Base-by-base conservation (phyloP, 2,329 filamentous ascomycete genomes). In the Plenodomus tracheiphilus region DNA sequence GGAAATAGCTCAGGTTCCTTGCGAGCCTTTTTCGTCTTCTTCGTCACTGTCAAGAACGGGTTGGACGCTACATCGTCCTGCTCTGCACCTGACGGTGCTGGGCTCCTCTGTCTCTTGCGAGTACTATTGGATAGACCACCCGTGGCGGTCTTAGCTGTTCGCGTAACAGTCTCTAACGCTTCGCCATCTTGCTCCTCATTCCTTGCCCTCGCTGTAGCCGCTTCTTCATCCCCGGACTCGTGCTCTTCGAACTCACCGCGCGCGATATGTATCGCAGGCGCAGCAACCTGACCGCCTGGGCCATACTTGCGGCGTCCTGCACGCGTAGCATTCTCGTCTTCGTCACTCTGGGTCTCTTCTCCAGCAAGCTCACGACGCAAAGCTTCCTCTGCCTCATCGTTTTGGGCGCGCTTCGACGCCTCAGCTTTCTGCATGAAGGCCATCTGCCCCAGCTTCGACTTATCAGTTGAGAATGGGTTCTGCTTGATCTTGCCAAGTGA, bases 401-500 rank as follows among this genome's bases (percentile, higher is more conserved):
- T 97, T 48, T 85, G 82, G 54, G 87, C 84, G 71, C 87, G 91
- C 63, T 85, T 85, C 32, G 85, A 80, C 21, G 87, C 88, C 65
- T 97, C 92, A 1, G 91, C 90, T 58, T 87, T 91, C 63, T 87
- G 85, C 94, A 99, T 97, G 70, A 99, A 99, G 53, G 90, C 89
- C 87, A 99, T 91, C 43, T 83, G 82, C 72, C 89, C 85, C 6
- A 99, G 76, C 61, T 84, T 87, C 13, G 86, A 86, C 32, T 64
- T 53, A 17, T 83, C 84, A 4, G 84, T 85, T 1, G 82, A 83
- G 42, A 68, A 70, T 36, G 84, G 85, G 47, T 74, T 71, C 25
- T 69, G 65, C 36, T 77, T 62, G 5, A 73, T 53, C 40, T 71
- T 72, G 21, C 75, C 53, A 7, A 74, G 61, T 39, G 71, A 68